phyloP scores from a whole-genome alignment of 1,139 yeast genomes.

The Eremothecium cymbalariae region DNA sequence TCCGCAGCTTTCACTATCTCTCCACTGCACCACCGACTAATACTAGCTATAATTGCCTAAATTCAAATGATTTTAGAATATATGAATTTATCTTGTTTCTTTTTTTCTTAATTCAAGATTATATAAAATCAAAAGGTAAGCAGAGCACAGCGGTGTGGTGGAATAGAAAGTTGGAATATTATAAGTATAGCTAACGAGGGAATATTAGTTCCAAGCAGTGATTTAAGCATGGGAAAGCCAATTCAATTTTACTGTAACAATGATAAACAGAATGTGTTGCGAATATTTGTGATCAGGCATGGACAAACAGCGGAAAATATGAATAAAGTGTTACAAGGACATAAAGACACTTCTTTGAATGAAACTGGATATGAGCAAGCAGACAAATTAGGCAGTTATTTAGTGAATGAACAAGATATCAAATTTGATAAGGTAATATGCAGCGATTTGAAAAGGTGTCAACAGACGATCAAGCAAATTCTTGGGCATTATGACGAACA shows the following conservation, averaged over 20 bases:
- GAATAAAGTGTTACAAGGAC: slow-evolving; percentile 66
- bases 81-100: too few relatives aligned
- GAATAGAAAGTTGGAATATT: too few relatives aligned
- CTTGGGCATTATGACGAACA: slow-evolving; percentile 28
- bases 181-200: too few relatives aligned
- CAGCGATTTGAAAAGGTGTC: slow-evolving; percentile 57
- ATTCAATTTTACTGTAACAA: slow-evolving; percentile 22
- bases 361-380: slow-evolving; percentile 53
- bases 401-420: slow-evolving; percentile 15
- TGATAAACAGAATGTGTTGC: slow-evolving; percentile 35
- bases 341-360: slow-evolving; percentile 51
- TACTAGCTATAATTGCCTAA: too few relatives aligned
- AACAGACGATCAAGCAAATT: slow-evolving; percentile 43
- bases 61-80: too few relatives aligned
- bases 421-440: slow-evolving; percentile 45
- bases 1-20: too few relatives aligned
- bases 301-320: slow-evolving; percentile 74
- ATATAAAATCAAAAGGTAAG: too few relatives aligned
- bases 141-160: too few relatives aligned
- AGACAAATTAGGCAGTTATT: slow-evolving; percentile 37
- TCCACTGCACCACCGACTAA: too few relatives aligned
- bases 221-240: slow-evolving; percentile 16
- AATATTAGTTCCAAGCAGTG: too few relatives aligned
- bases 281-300: slow-evolving; percentile 63
- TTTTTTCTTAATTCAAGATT: too few relatives aligned